Percentiles rank a stretch among this genome's conserved stretches.
phyloP scores from a whole-genome alignment of 1,139 yeast genomes.

The Yamadazyma trypodendri region DNA sequence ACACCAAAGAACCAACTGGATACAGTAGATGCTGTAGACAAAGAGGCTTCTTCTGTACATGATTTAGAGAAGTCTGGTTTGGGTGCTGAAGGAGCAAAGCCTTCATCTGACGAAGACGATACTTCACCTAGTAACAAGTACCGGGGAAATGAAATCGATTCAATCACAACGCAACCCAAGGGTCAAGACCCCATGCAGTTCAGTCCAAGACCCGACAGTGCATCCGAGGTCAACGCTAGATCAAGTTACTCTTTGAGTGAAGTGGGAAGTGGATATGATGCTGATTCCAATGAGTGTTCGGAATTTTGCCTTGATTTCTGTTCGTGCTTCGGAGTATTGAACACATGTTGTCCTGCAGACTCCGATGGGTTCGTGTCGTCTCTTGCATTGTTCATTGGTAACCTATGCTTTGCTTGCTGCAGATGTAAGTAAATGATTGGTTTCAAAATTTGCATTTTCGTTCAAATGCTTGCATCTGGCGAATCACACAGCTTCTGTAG shows the following conservation, averaged over 20 bases:
- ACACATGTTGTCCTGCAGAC: slow-evolving; percentile 40
- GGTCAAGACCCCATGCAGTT: slow-evolving; percentile 15
- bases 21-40: not conserved
- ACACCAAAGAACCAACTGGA: too few relatives aligned
- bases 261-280: slow-evolving; percentile 34
- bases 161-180: slow-evolving; percentile 16
- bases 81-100: too few relatives aligned
- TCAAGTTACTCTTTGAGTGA: slow-evolving; percentile 23
- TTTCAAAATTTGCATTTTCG: too few relatives aligned
- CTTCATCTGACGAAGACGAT: not conserved
- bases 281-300: slow-evolving; percentile 40
- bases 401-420: slow-evolving; percentile 35
- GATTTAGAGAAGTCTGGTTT: too few relatives aligned
- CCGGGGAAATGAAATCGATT: not conserved
- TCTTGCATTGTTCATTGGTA: slow-evolving; percentile 39
- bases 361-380: slow-evolving; percentile 44
- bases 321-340: slow-evolving; percentile 43
- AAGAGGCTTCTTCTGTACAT: not conserved
- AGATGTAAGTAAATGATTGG: slow-evolving; percentile 31
- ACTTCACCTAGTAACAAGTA: not conserved
- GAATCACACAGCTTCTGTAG: too few relatives aligned
- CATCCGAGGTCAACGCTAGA: slow-evolving; percentile 12
- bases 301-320: slow-evolving; percentile 42
- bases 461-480: too few relatives aligned
- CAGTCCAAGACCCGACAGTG: slow-evolving; percentile 9